These are phyloP conservation scores for Thinopyrum elongatum DNA, from an alignment of 176 grass and related monocot genomes.

Conservation along the genomic window DNA sequence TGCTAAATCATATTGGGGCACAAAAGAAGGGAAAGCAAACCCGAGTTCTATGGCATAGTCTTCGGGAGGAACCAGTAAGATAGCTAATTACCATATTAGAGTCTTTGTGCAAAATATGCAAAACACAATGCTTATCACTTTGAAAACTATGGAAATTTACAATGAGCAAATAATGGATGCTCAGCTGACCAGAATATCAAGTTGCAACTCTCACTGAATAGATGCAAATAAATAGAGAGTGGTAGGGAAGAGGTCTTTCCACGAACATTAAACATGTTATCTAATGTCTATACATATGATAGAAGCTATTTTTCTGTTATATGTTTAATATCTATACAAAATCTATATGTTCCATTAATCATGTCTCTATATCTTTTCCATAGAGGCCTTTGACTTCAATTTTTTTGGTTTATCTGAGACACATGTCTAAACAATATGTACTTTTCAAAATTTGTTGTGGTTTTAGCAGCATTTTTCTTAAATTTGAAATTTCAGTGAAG, in stretches of 20 bases:
- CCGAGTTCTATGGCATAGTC: constrained; percentile 86
- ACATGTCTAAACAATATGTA: constrained; percentile 10
- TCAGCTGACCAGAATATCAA: neutral
- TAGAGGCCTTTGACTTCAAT: neutral
- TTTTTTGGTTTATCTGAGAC: constrained; percentile 11
- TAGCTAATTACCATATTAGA: constrained; percentile 8
- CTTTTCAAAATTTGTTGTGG: constrained; percentile 10
- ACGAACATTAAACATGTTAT: neutral
- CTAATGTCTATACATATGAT: neutral
- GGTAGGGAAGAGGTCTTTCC: neutral
- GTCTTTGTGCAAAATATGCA: neutral
- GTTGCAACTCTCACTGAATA: constrained; percentile 1
- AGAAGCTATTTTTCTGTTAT: neutral
- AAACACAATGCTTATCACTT: neutral
- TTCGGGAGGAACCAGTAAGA: constrained; percentile 94
- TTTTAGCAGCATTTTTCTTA: constrained; percentile 5
- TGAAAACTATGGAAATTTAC: neutral
- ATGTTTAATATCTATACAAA: neutral
- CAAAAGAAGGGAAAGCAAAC: constrained; percentile 75
- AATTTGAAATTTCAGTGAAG: neutral
- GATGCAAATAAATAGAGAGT: neutral
- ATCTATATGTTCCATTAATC: neutral
- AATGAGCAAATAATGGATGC: neutral
- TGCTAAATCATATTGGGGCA: constrained; percentile 88
- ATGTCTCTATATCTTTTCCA: neutral